Percentiles rank a stretch among this genome's conserved stretches.
These are phyloP conservation scores for Spergularia azorica DNA, from an alignment of 179 eudicot genomes.

Conservation along the genomic window DNA sequence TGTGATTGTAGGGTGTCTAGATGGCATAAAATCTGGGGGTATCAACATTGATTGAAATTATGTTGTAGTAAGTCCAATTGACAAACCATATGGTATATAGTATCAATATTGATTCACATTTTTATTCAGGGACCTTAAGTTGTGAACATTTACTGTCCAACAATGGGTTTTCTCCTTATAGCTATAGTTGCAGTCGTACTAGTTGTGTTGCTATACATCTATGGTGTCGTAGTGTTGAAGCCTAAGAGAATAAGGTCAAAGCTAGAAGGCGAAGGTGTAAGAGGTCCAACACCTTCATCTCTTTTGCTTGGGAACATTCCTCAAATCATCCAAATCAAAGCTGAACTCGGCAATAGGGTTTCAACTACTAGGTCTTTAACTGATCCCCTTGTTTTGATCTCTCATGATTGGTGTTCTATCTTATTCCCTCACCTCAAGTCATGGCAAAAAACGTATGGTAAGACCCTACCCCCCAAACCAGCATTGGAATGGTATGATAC, in stretches of 20 bases:
- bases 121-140: neutral
- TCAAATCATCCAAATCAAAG: slow-evolving; percentile 27
- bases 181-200: neutral
- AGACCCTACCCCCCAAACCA: neutral
- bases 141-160: neutral
- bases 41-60: no score
- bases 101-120: no score
- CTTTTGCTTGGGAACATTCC: slow-evolving; percentile 31
- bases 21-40: no score
- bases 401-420: slow-evolving; percentile 35
- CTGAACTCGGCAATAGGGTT: neutral
- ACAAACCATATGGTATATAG: no score
- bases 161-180: slow-evolving; percentile 2
- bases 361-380: no score
- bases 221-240: slow-evolving; percentile 13
- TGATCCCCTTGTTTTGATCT: neutral
- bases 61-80: no score
- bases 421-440: slow-evolving; percentile 32
- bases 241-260: slow-evolving; percentile 21
- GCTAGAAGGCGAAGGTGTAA: slow-evolving; percentile 25
- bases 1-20: no score
- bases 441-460: slow-evolving; percentile 33
- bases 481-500: neutral
- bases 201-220: neutral
- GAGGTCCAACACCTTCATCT: slow-evolving; percentile 31